phyloP scores from a whole-genome alignment of 208 protist species.

The Acanthamoeba rhysodes region DNA sequence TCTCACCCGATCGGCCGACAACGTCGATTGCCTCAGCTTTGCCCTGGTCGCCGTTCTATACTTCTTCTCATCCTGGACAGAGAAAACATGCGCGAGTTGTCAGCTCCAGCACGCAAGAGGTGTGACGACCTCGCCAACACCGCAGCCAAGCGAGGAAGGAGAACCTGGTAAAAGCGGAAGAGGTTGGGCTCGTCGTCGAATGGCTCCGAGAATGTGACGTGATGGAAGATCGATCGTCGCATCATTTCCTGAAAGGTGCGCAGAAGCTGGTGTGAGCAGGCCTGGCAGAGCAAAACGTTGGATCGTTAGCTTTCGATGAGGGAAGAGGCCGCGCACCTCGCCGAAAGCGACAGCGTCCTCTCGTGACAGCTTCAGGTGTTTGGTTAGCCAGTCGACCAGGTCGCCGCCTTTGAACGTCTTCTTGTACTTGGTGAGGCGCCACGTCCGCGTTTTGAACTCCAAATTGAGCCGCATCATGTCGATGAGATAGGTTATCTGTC shows the following conservation, averaged over 20 bases:
- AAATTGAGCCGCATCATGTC: slow-evolving; percentile 64
- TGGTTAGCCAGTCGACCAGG: slow-evolving; percentile 49
- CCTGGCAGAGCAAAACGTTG: background rate
- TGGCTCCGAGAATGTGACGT: slow-evolving; percentile 51
- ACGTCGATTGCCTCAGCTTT: slow-evolving; percentile 15
- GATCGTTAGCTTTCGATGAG: background rate
- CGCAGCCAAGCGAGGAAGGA: background rate
- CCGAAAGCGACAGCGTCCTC: slow-evolving; percentile 48
- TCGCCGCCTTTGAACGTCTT: slow-evolving; percentile 40
- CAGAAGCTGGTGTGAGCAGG: background rate
- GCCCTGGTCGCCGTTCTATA: background rate
- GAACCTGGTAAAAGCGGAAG: slow-evolving; percentile 51
- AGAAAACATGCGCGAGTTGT: too few relatives aligned
- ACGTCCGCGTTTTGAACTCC: slow-evolving; percentile 31
- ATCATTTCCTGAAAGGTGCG: background rate
- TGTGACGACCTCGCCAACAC: background rate
- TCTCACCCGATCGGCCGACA: background rate
- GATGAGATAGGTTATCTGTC: slow-evolving; percentile 48
- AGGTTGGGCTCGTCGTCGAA: slow-evolving; percentile 36
- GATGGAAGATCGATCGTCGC: slow-evolving; percentile 54
- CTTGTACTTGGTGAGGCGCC: slow-evolving; percentile 40
- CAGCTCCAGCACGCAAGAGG: too few relatives aligned
- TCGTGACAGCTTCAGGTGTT: slow-evolving; percentile 29
- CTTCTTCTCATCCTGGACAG: background rate
- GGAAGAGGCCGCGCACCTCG: background rate